phyloP scores from a whole-genome alignment of 2,329 filamentous ascomycete species.

The Xylaria sp. region DNA sequence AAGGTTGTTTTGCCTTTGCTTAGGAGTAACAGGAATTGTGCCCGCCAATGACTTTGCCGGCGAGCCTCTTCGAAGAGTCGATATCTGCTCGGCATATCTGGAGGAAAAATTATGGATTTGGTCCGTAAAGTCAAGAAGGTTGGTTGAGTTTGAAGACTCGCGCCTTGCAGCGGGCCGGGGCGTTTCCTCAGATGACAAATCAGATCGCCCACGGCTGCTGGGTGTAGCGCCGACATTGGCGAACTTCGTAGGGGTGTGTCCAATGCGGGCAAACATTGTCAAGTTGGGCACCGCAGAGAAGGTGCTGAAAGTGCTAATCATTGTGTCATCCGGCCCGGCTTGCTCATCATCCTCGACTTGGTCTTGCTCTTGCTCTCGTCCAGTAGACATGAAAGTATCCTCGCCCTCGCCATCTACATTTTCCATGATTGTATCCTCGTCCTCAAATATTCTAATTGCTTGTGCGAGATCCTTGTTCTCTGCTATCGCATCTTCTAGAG shows the following conservation, averaged over 20 bases:
- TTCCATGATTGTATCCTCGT: constrained; percentile 52
- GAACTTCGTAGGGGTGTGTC: constrained; percentile 70
- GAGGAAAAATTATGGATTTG: constrained; percentile 58
- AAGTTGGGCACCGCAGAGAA: constrained; percentile 92
- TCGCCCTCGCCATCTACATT: constrained; percentile 48
- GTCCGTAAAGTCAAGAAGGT: constrained; percentile 89
- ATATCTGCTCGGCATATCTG: constrained; percentile 52
- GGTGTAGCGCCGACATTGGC: constrained; percentile 53
- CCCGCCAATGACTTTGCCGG: constrained; percentile 54
- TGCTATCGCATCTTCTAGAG: constrained; percentile 63
- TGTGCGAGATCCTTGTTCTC: constrained; percentile 66
- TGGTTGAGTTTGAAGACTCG: constrained; percentile 72
- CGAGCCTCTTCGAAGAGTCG: constrained; percentile 55
- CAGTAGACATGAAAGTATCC: constrained; percentile 46
- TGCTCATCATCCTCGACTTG: constrained; percentile 47
- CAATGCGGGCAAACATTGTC: constrained; percentile 81
- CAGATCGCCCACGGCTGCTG: constrained; percentile 52
- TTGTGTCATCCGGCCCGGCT: constrained; percentile 73
- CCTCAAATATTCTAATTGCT: constrained; percentile 72
- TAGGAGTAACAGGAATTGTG: constrained; percentile 56
- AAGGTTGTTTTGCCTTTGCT: constrained; percentile 71
- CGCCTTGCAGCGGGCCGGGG: constrained; percentile 51
- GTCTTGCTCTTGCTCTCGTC: constrained; percentile 44
- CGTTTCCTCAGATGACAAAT: constrained; percentile 51
- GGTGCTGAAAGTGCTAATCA: constrained; percentile 85